A percentile compares a stretch with the other conserved stretches of the same genome.
These are phyloP conservation scores for Phytophthora sojae DNA, from an alignment of 352 stramenopile genomes.

Conservation along the genomic window DNA sequence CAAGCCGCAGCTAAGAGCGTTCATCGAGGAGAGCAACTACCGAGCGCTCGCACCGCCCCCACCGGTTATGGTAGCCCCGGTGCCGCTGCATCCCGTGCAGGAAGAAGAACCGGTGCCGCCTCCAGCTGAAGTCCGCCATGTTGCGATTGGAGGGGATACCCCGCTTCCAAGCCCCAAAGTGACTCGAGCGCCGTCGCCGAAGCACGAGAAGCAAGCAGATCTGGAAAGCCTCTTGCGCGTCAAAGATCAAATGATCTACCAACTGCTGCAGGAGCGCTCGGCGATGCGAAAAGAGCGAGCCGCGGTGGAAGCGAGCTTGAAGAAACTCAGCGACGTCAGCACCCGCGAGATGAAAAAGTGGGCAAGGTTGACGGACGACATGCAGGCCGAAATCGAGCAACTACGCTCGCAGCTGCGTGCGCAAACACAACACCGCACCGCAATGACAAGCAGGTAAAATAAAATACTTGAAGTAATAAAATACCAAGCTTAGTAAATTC, in stretches of 20 bases:
- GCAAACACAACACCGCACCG: conserved; percentile 2
- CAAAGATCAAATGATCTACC: conserved; percentile 89
- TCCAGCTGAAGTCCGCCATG: conserved; percentile 10
- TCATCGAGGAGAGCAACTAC: conserved; percentile 73
- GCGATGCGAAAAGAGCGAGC: conserved; percentile 60
- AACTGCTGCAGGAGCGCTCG: conserved; percentile 74
- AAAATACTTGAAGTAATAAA: neutral
- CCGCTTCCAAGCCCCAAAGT: conserved; percentile 8
- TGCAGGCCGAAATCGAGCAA: conserved; percentile 81
- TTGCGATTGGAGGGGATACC: neutral
- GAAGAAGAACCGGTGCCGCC: conserved; percentile 23
- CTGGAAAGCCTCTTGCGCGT: conserved; percentile 57
- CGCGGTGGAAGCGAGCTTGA: conserved; percentile 58
- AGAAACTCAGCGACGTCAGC: conserved; percentile 74
- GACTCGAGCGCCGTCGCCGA: conserved; percentile 16
- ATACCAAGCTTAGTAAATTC: neutral
- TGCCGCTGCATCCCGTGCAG: conserved; percentile 11
- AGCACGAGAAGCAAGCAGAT: conserved; percentile 30
- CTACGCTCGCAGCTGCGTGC: conserved; percentile 44
- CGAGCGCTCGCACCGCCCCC: conserved; percentile 6
- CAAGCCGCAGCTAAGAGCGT: conserved; percentile 61
- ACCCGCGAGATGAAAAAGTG: conserved; percentile 87
- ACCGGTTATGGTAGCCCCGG: conserved; percentile 4
- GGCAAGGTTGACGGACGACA: conserved; percentile 81
- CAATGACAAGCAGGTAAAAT: neutral